Percentiles rank a stretch among this genome's conserved stretches.
Conservation (phyloP, 495 filamentous ascomycete species). For the Aspergillus carlsbadensis region DNA sequence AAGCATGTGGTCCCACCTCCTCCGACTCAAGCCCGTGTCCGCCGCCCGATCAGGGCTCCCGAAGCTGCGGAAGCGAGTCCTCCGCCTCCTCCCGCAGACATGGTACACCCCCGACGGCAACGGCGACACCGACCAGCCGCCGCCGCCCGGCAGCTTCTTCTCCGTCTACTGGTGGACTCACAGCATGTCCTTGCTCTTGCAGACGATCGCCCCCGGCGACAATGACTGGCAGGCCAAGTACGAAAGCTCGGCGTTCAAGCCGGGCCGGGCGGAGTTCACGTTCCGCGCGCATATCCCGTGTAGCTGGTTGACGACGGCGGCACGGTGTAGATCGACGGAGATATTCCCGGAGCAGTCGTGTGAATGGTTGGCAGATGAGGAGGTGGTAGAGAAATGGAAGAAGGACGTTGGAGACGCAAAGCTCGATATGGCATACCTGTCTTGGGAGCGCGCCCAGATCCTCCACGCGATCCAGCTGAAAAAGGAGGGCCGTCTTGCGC, state of each 20-base stretch:
- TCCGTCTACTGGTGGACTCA: not conserved
- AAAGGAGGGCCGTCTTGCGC: too few species aligned
- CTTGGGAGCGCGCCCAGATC: not conserved
- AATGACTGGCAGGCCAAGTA: not conserved
- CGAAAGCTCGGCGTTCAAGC: not conserved
- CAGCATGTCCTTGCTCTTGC: not conserved
- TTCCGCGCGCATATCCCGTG: not conserved
- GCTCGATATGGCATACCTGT: not conserved
- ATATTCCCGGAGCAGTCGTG: constrained; percentile 9
- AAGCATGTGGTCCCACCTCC: too few species aligned
- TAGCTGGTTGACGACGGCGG: not conserved
- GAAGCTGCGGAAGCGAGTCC: not conserved
- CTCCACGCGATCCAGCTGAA: too few species aligned
- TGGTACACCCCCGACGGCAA: not conserved
- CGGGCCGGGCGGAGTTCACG: not conserved
- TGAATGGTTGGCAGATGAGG: constrained; percentile 1
- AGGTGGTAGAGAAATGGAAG: not conserved
- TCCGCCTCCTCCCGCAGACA: not conserved
- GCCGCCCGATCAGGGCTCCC: not conserved
- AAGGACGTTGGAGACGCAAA: not conserved
- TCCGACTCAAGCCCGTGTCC: too few species aligned
- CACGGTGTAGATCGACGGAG: not conserved
- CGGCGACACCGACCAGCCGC: not conserved
- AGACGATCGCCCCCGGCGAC: not conserved
- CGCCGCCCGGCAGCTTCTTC: not conserved